Evolutionary conservation across 2,329 filamentous ascomycete genomes (phyloP).

Genomic region (Stachybotrys chlorohalonatus): DNA sequence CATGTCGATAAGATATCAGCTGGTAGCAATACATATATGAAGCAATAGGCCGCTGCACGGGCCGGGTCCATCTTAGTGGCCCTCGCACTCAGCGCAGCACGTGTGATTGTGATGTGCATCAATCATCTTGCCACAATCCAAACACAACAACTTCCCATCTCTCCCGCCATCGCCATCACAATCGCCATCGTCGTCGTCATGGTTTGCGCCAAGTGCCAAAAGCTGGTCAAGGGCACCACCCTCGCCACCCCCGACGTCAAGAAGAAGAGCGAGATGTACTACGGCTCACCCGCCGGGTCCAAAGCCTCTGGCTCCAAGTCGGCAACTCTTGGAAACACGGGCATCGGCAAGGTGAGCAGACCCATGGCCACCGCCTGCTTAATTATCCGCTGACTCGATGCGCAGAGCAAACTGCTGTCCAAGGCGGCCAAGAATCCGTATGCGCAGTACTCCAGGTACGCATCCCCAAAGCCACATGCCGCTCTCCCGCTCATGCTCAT

Average conservation of each 20-base stretch:
- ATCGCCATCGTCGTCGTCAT: slow-evolving; percentile 22
- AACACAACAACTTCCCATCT: background rate
- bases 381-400: background rate
- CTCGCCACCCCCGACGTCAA: slow-evolving; percentile 57
- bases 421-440: slow-evolving; percentile 59
- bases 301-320: slow-evolving; percentile 31
- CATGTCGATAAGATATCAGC: too few species aligned
- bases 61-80: too few species aligned
- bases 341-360: slow-evolving; percentile 47
- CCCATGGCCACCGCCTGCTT: background rate
- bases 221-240: slow-evolving; percentile 45
- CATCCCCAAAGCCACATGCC: background rate
- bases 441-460: slow-evolving; percentile 43
- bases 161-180: background rate
- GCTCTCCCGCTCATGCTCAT: background rate
- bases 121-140: too few species aligned
- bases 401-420: slow-evolving; percentile 54
- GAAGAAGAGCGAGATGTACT: slow-evolving; percentile 59
- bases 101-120: too few species aligned
- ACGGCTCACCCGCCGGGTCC: slow-evolving; percentile 45
- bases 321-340: slow-evolving; percentile 46
- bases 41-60: too few species aligned
- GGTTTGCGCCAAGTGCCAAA: slow-evolving; percentile 58
- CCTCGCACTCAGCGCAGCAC: too few species aligned
- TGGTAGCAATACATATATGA: too few species aligned